Base-by-base conservation (phyloP, 768 basidiomycete species). In the Leccinum pellstonianum region DNA sequence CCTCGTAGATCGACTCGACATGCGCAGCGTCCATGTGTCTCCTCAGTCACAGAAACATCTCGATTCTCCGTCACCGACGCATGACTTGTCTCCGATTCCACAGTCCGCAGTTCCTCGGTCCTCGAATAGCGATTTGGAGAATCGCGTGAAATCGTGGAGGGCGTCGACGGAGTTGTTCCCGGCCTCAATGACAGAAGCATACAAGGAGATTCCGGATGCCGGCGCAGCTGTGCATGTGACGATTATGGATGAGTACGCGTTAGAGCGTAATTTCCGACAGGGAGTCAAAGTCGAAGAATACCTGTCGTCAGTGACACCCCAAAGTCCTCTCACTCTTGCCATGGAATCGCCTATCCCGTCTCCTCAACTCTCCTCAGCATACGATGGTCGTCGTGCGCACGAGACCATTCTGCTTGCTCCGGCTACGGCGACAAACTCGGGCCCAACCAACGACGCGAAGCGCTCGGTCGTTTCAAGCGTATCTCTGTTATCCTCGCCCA, bases 61-160 rank as follows among this genome's bases (percentile, higher is more conserved):
- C 1, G 51, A 53, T 17, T 53, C 71, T 4, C 12, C 60, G 19
- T 64, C 73, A 17, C 62, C 64, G 21, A 58, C 60, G 10, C 79
- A 77, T 23, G 68, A 73, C 23, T 70, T 90, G 17, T 83, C 87
- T 1, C 85, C 88, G 4, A 84, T 88, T 29, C 78, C 76, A 8
- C 88, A 90, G 71, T 82, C 81, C 60, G 83, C 85, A 7, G 83
- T 83, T 61, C 84, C 85, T 6, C 76, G 77, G 65, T 77, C 77
- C 4, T 79, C 79, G n/a, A 82, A 79, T 67, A 70, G 75, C 25
- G 80, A 82, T 46, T 71, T 91, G 17, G 81, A 86, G 58, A 76
- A 57, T 56, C 78, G 83, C 43, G 86, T 91, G 33, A 82, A 81
- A 56, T 82, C 83, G 4, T 92, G 90, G 90, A 80, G 87, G 58